Percentiles rank a stretch among this genome's conserved stretches.
These are phyloP conservation scores for Zymoseptoria tritici DNA, from an alignment of 2,329 filamentous ascomycete species.

Conservation along the genomic window DNA sequence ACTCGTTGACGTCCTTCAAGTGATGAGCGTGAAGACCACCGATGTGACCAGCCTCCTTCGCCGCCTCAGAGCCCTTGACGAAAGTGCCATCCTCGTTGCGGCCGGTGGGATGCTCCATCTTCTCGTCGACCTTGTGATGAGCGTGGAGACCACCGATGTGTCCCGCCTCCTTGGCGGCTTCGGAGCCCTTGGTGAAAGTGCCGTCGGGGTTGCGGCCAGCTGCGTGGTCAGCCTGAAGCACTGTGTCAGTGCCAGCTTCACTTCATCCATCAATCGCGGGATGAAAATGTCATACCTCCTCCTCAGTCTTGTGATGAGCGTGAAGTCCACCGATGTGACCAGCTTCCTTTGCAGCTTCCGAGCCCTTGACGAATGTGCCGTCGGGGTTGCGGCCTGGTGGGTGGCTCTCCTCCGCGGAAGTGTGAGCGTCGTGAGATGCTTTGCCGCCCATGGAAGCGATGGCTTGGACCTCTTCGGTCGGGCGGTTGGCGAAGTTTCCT, in stretches of 20 bases:
- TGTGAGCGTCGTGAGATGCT: conserved; percentile 20
- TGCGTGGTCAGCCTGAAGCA: background rate
- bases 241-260: background rate
- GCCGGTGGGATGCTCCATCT: background rate
- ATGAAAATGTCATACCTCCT: background rate
- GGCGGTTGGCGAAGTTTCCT: conserved; percentile 47
- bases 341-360: conserved; percentile 23
- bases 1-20: background rate
- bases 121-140: conserved; percentile 8
- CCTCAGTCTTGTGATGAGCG: conserved; percentile 10
- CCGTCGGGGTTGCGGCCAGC: conserved; percentile 23
- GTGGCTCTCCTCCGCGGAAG: background rate
- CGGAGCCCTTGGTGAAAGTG: conserved; percentile 18
- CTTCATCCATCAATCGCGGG: background rate
- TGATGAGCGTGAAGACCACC: conserved; percentile 13
- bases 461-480: conserved; percentile 42
- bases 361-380: conserved; percentile 25
- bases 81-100: conserved; percentile 6
- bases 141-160: conserved; percentile 18
- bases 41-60: conserved; percentile 16
- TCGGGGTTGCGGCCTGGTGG: conserved; percentile 18
- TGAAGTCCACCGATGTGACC: conserved; percentile 21
- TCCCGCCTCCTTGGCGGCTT: conserved; percentile 18
- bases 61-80: conserved; percentile 16
- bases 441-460: conserved; percentile 46